phyloP scores from a whole-genome alignment of 257 asterid genomes.

The Prunella vulgaris region DNA sequence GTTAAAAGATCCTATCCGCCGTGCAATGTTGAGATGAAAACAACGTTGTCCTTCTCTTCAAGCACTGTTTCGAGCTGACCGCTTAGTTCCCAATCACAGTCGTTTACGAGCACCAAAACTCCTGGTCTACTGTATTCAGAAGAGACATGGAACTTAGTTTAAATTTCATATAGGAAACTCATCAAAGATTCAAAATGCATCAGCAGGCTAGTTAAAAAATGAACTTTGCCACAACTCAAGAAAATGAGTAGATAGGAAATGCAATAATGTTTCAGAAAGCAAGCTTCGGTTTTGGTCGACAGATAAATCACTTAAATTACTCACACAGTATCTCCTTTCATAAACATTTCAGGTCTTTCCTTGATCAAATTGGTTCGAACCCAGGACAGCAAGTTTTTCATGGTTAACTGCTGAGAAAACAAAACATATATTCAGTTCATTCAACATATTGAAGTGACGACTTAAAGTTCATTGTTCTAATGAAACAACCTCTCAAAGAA shows the following conservation, averaged over 20 bases:
- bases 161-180: too few relatives aligned
- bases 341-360: constrained; percentile 98
- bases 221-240: too few relatives aligned
- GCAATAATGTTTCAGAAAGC: background rate
- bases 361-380: constrained; percentile 80
- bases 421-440: constrained; percentile 5
- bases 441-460: background rate
- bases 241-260: background rate
- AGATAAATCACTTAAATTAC: constrained; percentile 21
- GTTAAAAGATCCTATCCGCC: constrained; percentile 50
- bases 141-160: background rate
- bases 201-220: too few relatives aligned
- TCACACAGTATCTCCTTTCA: constrained; percentile 97
- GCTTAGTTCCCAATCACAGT: constrained; percentile 87
- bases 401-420: constrained; percentile 51
- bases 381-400: constrained; percentile 86
- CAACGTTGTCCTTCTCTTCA: constrained; percentile 73
- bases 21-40: constrained; percentile 89
- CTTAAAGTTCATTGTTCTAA: background rate
- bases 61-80: constrained; percentile 82
- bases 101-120: constrained; percentile 79
- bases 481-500: constrained; percentile 8
- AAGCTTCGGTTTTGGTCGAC: background rate
- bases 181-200: too few relatives aligned
- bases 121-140: constrained; percentile 76